These are phyloP conservation scores for Larix kaempferi DNA, from an alignment of 75 land plant genomes.

Conservation along the genomic window DNA sequence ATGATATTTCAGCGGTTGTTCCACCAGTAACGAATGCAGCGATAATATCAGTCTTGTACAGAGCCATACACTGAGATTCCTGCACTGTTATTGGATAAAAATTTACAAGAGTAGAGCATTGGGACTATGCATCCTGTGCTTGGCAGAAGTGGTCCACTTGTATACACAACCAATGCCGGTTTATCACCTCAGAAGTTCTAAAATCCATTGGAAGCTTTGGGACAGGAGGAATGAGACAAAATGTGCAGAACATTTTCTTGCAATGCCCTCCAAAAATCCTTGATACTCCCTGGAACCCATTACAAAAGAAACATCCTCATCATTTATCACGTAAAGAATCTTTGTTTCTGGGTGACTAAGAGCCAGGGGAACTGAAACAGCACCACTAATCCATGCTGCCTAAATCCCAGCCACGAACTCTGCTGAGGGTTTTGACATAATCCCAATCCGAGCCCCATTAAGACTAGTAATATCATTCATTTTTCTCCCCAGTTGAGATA, in stretches of 20 bases:
- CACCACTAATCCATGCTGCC: constrained; percentile 90
- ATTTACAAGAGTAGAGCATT: too few species aligned
- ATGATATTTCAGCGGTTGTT: too few species aligned
- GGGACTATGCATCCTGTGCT: too few species aligned
- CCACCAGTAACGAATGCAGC: too few species aligned
- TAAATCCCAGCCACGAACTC: constrained; percentile 93
- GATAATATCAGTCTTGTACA: too few species aligned
- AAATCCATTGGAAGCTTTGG: constrained; percentile 13
- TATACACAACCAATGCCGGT: constrained; percentile 87
- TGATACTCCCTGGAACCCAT: constrained; percentile 71
- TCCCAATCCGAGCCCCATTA: constrained; percentile 72
- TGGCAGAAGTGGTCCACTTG: constrained; percentile 99
- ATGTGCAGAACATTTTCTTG: constrained; percentile 59
- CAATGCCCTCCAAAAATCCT: constrained; percentile 56
- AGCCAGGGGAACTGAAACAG: constrained; percentile 94
- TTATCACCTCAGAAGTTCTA: constrained; percentile 19
- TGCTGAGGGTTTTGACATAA: constrained; percentile 90
- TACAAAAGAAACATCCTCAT: constrained; percentile 50
- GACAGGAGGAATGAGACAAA: constrained; percentile 69
- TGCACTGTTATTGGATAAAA: too few species aligned
- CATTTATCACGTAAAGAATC: constrained; percentile 80
- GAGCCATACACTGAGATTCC: too few species aligned
- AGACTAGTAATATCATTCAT: constrained; percentile 19
- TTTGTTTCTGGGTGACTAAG: constrained; percentile 94
- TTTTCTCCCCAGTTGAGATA: not conserved